These are phyloP conservation scores for Lepidium africanum DNA, from an alignment of 345 rosid species.

Conservation along the genomic window DNA sequence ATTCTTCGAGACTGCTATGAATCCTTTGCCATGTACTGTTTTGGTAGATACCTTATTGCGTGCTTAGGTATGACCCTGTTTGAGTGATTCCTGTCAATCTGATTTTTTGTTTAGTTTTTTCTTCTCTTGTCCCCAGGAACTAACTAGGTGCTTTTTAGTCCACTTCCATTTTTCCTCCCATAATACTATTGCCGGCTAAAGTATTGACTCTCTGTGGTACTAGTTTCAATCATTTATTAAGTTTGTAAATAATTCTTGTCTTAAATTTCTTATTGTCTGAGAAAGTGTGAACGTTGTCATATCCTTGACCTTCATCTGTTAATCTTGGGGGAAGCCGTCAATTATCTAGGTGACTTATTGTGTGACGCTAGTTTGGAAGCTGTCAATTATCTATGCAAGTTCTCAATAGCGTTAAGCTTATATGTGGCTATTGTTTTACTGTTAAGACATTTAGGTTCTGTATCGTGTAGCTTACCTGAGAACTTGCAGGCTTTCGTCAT, in stretches of 20 bases:
- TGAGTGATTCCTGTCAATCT: not conserved
- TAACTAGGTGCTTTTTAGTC: not conserved
- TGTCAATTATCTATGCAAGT: not conserved
- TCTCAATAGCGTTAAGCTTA: not conserved
- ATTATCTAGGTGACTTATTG: not conserved
- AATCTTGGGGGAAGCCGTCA: not conserved
- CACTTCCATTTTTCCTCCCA: not conserved
- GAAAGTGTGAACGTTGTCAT: not conserved
- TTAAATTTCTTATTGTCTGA: not conserved
- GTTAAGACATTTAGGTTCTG: not conserved
- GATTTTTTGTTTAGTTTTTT: not conserved
- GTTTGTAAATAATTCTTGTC: not conserved
- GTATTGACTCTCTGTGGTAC: not conserved
- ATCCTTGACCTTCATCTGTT: not conserved
- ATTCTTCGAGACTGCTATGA: constrained; percentile 97
- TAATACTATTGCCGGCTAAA: not conserved
- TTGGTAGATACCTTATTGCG: constrained; percentile 96
- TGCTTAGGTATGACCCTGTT: constrained; percentile 72
- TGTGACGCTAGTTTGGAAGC: not conserved
- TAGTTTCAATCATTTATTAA: not conserved
- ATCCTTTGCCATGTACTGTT: constrained; percentile 99
- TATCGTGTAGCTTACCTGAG: not conserved
- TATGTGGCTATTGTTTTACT: not conserved
- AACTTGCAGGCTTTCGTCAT: not conserved
- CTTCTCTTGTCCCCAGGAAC: not conserved